phyloP scores from a whole-genome alignment of 306 rosid species.

The Quercus cerris region DNA sequence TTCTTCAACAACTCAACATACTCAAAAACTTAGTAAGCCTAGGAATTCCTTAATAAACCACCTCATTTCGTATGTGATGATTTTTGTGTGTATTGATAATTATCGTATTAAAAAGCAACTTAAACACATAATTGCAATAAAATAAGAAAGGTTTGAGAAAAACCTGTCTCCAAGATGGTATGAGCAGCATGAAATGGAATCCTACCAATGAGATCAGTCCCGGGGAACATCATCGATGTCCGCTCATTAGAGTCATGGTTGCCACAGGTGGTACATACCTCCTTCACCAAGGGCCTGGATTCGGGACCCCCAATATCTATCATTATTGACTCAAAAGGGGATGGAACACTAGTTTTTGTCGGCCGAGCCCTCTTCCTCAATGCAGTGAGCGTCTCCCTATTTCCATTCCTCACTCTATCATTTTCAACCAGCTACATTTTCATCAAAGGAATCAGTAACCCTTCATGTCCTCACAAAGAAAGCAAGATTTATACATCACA shows the following conservation, averaged over 20 bases:
- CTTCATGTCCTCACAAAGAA: neutral
- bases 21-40: neutral
- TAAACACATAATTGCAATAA: neutral
- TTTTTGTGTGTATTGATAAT: neutral
- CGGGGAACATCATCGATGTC: conserved; percentile 81
- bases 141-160: neutral
- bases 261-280: conserved; percentile 81
- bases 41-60: neutral
- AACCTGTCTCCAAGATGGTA: conserved; percentile 77
- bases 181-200: conserved; percentile 90
- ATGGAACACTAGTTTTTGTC: conserved; percentile 70
- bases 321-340: conserved; percentile 84
- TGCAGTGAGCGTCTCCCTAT: conserved; percentile 87
- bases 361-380: conserved; percentile 80
- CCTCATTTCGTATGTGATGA: neutral
- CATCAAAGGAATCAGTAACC: conserved; percentile 7
- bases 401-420: conserved; percentile 82
- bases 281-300: conserved; percentile 76
- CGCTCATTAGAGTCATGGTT: conserved; percentile 69
- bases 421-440: conserved; percentile 68
- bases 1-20: neutral
- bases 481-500: neutral
- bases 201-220: conserved; percentile 75
- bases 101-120: neutral
- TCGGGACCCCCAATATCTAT: conserved; percentile 54